Evolutionary conservation across 2,329 filamentous ascomycete species (phyloP), one percentile per base, ranked within the genome.

Genomic region (Aspergillus cejpii): DNA sequence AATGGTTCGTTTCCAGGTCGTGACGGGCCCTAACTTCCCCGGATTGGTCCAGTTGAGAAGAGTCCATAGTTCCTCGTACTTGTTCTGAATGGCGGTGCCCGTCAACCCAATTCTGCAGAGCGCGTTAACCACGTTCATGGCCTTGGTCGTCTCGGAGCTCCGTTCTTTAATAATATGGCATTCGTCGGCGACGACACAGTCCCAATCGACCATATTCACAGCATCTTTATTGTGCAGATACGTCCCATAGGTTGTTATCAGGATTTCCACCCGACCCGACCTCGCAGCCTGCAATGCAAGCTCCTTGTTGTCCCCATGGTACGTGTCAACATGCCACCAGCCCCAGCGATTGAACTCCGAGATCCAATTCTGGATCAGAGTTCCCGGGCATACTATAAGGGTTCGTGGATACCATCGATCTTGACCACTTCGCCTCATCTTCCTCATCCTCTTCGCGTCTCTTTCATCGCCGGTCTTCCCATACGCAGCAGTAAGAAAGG

Each of bases 31-130:
- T 51, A 85, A 76, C 29, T 66, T 69, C 0, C 89, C 91, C 0
- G 92, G 92, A 55, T 94, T 92, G 0, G 89, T 90, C 92, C 92
- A 98, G 62, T 98, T 94, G 2, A 98, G 73, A 0, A 98, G 74
- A 0, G 89, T 94, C 91, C 91, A 98, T 1, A 98, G 76, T 64
- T 98, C 92, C 61, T 96, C 88, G 63, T 98, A 98, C 54, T 87
- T 92, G 66, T 98, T 98, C 62, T 98, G 92, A 36, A 98, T 96
- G 0, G 91, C 91, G 0, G 92, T 98, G 1, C 92, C 92, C 0
- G 90, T 97, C 6, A 98, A 74, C 0, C 92, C 92, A 49, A 98
- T 90, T 26, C 92, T 80, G 60, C 92, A 97, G 2, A 97, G 77
- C 0, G 90, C 82, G 56, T 98, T 98, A 55, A 97, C 74, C 49